These are phyloP conservation scores for Cardamine occulta DNA, from an alignment of 345 rosid species.

Conservation along the genomic window DNA sequence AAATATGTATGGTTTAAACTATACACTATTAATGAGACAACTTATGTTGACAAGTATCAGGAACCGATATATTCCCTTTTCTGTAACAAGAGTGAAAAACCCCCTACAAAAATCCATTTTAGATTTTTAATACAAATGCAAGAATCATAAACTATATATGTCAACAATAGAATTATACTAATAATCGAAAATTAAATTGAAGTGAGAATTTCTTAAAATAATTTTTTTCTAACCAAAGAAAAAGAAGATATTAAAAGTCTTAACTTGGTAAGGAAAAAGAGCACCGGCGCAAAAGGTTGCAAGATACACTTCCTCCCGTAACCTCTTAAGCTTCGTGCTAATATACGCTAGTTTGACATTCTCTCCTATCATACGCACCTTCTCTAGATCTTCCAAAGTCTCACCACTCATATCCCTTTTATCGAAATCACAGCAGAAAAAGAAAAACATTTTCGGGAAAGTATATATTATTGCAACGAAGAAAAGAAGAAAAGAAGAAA, in stretches of 20 bases:
- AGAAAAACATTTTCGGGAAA: neutral
- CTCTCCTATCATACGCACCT: slow-evolving; percentile 33
- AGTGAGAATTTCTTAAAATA: neutral
- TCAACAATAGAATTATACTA: neutral
- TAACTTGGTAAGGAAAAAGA: slow-evolving; percentile 31
- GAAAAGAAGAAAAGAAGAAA: slow-evolving; percentile 15
- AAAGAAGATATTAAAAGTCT: neutral
- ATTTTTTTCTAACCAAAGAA: slow-evolving; percentile 6
- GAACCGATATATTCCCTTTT: neutral
- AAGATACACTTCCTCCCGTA: slow-evolving; percentile 34
- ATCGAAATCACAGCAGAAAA: slow-evolving; percentile 21
- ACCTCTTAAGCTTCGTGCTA: slow-evolving; percentile 47
- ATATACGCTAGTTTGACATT: slow-evolving; percentile 55
- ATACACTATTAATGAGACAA: neutral
- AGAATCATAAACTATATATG: neutral
- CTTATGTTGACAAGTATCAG: neutral
- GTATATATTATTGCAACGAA: slow-evolving; percentile 12
- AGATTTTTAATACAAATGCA: neutral
- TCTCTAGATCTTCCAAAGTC: slow-evolving; percentile 32
- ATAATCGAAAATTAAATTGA: neutral
- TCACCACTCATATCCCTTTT: slow-evolving; percentile 30
- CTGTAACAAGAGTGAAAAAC: too few species aligned
- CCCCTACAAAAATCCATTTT: neutral
- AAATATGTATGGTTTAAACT: slow-evolving; percentile 17
- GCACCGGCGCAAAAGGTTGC: slow-evolving; percentile 31